Percentiles rank a stretch among this genome's conserved stretches.
phyloP scores from a whole-genome alignment of 805 yeast species.

The Candida nonsorbophila region DNA sequence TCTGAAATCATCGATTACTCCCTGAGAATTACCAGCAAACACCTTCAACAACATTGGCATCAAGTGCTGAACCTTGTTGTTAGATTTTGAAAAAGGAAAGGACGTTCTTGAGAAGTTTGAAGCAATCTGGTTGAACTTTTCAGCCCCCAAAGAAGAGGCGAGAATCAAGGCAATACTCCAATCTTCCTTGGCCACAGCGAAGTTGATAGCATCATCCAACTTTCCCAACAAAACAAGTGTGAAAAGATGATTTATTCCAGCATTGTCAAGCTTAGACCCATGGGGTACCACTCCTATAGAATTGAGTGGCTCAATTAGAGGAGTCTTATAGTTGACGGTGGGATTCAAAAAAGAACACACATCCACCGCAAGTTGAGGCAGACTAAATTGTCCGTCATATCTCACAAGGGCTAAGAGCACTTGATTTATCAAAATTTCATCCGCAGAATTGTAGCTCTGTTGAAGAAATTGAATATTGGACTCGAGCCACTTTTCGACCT shows the following conservation, averaged over 20 bases:
- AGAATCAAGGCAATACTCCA: conserved; percentile 76
- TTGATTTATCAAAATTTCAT: conserved; percentile 26
- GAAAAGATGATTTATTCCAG: conserved; percentile 29
- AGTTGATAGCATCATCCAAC: conserved; percentile 57
- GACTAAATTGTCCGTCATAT: conserved; percentile 24
- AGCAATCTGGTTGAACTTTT: conserved; percentile 53
- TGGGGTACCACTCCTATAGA: conserved; percentile 23
- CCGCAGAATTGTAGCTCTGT: conserved; percentile 4
- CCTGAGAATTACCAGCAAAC: conserved; percentile 54
- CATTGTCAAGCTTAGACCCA: conserved; percentile 37
- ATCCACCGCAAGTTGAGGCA: conserved; percentile 21
- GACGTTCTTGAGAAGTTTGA: conserved; percentile 50
- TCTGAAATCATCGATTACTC: conserved; percentile 46
- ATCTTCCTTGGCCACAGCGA: conserved; percentile 58
- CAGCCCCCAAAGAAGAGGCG: conserved; percentile 61
- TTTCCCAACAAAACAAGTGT: conserved; percentile 54
- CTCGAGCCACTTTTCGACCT: conserved; percentile 58
- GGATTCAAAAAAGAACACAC: conserved; percentile 41
- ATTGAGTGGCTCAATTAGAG: conserved; percentile 8
- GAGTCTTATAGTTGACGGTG: conserved; percentile 21
- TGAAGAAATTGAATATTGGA: conserved; percentile 13
- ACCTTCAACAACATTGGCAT: conserved; percentile 59
- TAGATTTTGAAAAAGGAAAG: conserved; percentile 35
- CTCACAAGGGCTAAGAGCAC: conserved; percentile 21
- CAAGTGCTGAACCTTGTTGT: conserved; percentile 34